Base-by-base conservation (phyloP, 495 filamentous ascomycete genomes). In the Trichoderma reesei region DNA sequence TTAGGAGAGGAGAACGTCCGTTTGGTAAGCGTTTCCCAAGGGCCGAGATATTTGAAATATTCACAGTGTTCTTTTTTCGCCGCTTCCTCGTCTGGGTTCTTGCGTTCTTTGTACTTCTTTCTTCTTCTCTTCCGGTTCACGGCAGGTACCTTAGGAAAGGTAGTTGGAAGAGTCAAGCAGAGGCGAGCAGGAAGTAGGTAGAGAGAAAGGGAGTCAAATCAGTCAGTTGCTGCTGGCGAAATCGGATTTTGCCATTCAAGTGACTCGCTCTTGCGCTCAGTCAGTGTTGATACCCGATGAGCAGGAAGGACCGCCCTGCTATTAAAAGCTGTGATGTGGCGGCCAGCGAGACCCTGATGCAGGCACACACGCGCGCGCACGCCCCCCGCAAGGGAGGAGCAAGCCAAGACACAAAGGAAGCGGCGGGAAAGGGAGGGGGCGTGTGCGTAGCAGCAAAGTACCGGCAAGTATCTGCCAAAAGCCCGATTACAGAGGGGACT, bases 321-420 rank as follows among this genome's bases (percentile, higher is more conserved):
- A 56, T 56, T 56, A 56, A 56, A 56, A 56, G 51, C 51, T 31
- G 51, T 56, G 51, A 56, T 56, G 51, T 56, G 51, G 51, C 51
- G 51, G 51, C 51, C 51, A 31, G 51, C 51, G 51, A 56, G 51
- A 56, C 51, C 51, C 51, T 56, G 51, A 56, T 56, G 51, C 51
- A 56, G 51, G 51, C 51, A 56, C 51, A 56, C 3, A 51, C 4
- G 51, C 26, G 51, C 51, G 20, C 51, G 26, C 51, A 31, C 51
- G 20, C 51, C 42, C 51, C 51, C 51, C 51, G 51, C 51, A 56
- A 31, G 51, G 51, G 16, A 48, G n/a, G 20, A 51, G 46, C 16
- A 26, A 31, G 20, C 46, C 3, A 51, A 31, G 46, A 51, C 3
- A 26, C 46, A 26, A 14, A 51, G 46, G 46, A 51, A 51, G 46